Evolutionary conservation across 163 green algal genomes (phyloP).

Genomic region (Chlorella variabilis): DNA sequence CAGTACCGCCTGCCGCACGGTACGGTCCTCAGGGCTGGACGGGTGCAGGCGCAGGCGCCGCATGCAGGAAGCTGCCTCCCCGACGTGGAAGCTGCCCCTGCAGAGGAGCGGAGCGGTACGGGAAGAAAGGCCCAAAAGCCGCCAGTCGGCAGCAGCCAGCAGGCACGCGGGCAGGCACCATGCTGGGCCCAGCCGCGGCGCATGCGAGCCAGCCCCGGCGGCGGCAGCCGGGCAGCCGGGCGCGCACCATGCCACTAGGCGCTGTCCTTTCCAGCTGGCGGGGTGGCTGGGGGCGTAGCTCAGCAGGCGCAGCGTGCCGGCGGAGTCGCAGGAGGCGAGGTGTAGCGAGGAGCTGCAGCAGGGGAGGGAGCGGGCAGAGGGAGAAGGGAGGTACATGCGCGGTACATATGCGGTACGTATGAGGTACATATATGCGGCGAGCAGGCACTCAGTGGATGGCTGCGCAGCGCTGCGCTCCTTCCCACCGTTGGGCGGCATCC

Average conservation of each 20-base stretch:
- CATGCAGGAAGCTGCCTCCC: slow-evolving; percentile 40
- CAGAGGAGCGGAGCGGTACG: not conserved
- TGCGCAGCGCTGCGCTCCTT: too few species aligned
- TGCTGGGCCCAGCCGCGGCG: too few species aligned
- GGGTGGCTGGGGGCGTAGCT: slow-evolving; percentile 71
- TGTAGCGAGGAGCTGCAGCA: slow-evolving; percentile 61
- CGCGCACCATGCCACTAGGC: slow-evolving; percentile 64
- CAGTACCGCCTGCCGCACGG: slow-evolving; percentile 45
- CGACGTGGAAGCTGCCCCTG: slow-evolving; percentile 69
- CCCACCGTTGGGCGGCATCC: too few species aligned
- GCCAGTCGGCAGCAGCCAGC: not conserved
- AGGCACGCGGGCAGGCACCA: not conserved
- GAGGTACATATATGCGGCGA: too few species aligned
- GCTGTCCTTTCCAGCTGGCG: slow-evolving; percentile 70
- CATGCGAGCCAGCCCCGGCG: too few species aligned
- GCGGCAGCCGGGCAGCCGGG: too few species aligned
- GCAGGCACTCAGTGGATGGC: too few species aligned
- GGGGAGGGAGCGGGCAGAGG: not conserved
- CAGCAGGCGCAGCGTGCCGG: slow-evolving; percentile 68
- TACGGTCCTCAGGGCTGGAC: not conserved
- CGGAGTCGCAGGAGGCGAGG: slow-evolving; percentile 71
- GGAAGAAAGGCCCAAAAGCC: not conserved
- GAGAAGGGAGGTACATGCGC: too few species aligned
- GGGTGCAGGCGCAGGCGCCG: slow-evolving; percentile 29
- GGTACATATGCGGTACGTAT: too few species aligned